phyloP scores from a whole-genome alignment of 1,284 basidiomycete genomes.

The Apiotrichum montevideense region DNA sequence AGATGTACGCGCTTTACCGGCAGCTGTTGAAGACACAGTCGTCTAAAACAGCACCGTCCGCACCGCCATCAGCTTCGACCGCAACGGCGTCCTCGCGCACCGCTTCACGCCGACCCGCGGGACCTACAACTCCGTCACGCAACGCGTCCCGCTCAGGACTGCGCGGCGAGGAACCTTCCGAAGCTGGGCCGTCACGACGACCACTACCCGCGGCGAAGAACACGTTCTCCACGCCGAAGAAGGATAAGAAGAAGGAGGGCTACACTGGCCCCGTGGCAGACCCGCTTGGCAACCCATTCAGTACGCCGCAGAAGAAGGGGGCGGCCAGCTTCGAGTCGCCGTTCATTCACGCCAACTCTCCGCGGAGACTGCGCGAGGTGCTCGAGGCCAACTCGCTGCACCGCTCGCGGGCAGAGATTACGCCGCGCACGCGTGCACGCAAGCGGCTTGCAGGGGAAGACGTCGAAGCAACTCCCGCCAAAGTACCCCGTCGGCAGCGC shows the following conservation, averaged over 20 bases:
- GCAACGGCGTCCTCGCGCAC: not conserved
- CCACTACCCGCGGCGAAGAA: conserved; percentile 26
- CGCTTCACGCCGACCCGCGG: too few relatives aligned
- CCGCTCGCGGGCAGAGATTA: conserved; percentile 19
- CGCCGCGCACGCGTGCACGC: conserved; percentile 43
- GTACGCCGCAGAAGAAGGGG: conserved; percentile 18
- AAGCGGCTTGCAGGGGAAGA: conserved; percentile 41
- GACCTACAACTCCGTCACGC: not conserved
- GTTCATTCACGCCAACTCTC: conserved; percentile 37
- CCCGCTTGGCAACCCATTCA: conserved; percentile 42
- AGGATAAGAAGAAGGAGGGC: conserved; percentile 2
- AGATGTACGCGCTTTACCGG: conserved; percentile 77
- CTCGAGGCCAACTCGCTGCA: not conserved
- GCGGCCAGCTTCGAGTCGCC: conserved; percentile 21
- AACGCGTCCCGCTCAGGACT: not conserved
- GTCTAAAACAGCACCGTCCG: too few relatives aligned
- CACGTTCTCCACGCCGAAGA: conserved; percentile 2
- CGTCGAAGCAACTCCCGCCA: conserved; percentile 38
- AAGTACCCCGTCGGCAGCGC: conserved; percentile 1
- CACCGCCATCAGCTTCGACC: too few relatives aligned
- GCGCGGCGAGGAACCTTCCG: not conserved
- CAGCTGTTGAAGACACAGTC: conserved; percentile 55
- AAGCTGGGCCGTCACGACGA: not conserved
- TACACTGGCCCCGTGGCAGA: conserved; percentile 37
- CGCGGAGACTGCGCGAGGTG: conserved; percentile 24